Evolutionary conservation across 768 basidiomycete species (phyloP).

Genomic region (Cystofilobasidium bisporidii): DNA sequence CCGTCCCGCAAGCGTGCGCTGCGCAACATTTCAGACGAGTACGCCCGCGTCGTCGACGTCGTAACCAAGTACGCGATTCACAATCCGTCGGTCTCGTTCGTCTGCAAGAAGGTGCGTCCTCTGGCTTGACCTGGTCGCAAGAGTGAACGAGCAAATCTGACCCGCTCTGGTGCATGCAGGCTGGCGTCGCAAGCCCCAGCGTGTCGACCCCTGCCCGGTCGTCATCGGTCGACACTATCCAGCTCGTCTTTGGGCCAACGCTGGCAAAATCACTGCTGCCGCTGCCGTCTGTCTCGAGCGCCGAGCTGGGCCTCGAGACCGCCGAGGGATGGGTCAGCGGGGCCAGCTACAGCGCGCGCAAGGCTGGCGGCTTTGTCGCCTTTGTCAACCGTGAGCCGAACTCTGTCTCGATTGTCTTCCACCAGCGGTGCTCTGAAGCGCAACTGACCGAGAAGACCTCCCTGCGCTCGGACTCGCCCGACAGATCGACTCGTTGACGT

Average conservation of each 20-base stretch:
- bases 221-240: constrained; percentile 59
- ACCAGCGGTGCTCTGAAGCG: too few species aligned
- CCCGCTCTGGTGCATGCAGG: constrained; percentile 42
- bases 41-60: constrained; percentile 79
- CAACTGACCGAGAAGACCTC: too few species aligned
- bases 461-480: background rate
- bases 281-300: constrained; percentile 37
- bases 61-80: constrained; percentile 89
- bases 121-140: too few species aligned
- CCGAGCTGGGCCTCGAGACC: constrained; percentile 51
- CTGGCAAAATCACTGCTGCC: constrained; percentile 64
- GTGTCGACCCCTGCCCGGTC: constrained; percentile 67
- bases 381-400: constrained; percentile 96
- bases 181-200: constrained; percentile 63
- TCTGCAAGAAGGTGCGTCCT: constrained; percentile 71
- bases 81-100: constrained; percentile 76
- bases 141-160: too few species aligned
- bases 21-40: constrained; percentile 78
- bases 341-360: constrained; percentile 61
- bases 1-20: constrained; percentile 78
- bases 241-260: constrained; percentile 66
- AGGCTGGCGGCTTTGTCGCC: constrained; percentile 71
- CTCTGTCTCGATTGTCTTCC: too few species aligned
- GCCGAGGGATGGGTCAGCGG: constrained; percentile 71
- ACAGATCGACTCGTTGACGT: constrained; percentile 89